Evolutionary conservation across 345 rosid species (phyloP).

Genomic region (Citrus medica): DNA sequence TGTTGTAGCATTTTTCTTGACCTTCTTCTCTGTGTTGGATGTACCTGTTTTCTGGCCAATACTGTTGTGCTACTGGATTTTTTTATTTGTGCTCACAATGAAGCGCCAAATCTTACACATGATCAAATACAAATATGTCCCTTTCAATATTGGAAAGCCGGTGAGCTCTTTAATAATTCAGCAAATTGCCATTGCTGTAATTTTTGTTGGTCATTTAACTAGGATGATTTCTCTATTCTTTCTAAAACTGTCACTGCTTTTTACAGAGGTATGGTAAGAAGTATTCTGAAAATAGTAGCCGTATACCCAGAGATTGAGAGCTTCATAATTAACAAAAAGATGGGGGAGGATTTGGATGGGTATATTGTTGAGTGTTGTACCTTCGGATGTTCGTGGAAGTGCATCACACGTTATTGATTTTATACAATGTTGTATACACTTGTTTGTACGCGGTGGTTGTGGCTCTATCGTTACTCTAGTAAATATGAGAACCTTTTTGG

Average conservation of each 20-base stretch:
- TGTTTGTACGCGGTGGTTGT: too few relatives aligned
- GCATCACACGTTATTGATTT: neutral
- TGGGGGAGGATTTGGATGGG: neutral
- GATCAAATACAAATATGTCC: constrained; percentile 62
- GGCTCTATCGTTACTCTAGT: too few relatives aligned
- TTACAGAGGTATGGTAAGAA: constrained; percentile 33
- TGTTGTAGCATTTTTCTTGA: constrained; percentile 66
- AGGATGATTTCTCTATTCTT: neutral
- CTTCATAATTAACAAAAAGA: neutral
- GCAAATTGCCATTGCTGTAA: neutral
- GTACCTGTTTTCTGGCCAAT: constrained; percentile 95
- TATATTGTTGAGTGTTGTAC: neutral
- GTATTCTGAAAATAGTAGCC: constrained; percentile 25
- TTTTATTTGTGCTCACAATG: constrained; percentile 70
- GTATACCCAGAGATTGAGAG: constrained; percentile 6
- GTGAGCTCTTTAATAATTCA: constrained; percentile 16
- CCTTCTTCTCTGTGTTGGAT: constrained; percentile 68
- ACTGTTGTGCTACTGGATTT: constrained; percentile 67
- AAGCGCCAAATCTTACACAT: constrained; percentile 65
- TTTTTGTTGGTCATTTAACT: neutral
- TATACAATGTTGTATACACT: too few relatives aligned
- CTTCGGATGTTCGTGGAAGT: neutral
- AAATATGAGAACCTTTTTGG: neutral
- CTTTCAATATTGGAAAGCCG: constrained; percentile 59
- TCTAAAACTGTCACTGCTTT: neutral